These are phyloP conservation scores for Botrytis deweyae DNA, from an alignment of 2,329 filamentous ascomycete species.

Conservation along the genomic window DNA sequence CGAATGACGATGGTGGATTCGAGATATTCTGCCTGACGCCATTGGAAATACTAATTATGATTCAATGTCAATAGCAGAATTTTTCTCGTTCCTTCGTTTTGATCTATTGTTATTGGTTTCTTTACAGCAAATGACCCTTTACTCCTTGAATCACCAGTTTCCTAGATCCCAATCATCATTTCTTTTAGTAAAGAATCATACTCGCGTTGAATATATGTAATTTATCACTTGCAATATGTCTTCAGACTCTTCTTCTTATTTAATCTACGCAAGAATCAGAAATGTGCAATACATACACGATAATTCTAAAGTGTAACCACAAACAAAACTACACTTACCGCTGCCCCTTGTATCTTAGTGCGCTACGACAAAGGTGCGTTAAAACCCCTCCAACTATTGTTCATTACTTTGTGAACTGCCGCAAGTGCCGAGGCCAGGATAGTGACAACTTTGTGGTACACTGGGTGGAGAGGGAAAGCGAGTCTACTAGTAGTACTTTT, in stretches of 20 bases:
- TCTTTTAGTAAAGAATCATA: constrained; percentile 7
- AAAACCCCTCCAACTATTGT: neutral
- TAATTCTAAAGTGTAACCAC: constrained; percentile 9
- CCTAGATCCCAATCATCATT: constrained; percentile 5
- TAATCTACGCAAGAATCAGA: neutral
- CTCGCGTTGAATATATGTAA: neutral
- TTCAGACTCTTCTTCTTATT: neutral
- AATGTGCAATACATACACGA: constrained; percentile 14
- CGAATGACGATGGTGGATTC: neutral
- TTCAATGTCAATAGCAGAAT: neutral
- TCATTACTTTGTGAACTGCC: constrained; percentile 5
- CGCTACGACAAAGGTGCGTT: neutral
- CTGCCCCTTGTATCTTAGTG: neutral
- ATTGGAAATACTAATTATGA: neutral
- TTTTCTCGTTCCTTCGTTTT: neutral
- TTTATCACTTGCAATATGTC: neutral
- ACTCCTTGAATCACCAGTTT: constrained; percentile 1
- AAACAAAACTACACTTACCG: constrained; percentile 7
- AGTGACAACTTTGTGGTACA: constrained; percentile 1
- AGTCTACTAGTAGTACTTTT: neutral
- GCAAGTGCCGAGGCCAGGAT: constrained; percentile 7
- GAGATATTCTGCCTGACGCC: neutral
- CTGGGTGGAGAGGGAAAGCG: neutral
- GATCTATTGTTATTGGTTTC: neutral
- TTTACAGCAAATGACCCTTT: constrained; percentile 8